Conservation (phyloP, 2,329 filamentous ascomycete genomes). For the Aspergillus terreus region DNA sequence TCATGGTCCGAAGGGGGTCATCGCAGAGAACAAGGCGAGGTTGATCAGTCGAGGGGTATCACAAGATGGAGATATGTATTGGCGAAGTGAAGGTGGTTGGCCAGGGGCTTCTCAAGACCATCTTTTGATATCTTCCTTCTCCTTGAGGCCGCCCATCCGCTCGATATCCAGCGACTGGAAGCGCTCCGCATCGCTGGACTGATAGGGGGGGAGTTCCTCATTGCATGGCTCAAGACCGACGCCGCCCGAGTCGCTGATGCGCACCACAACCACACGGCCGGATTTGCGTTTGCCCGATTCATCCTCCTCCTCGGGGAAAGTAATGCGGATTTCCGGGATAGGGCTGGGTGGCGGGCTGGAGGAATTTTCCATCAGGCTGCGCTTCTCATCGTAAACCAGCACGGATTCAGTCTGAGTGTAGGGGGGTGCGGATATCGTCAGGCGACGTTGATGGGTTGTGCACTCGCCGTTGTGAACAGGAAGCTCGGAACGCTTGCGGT, state of each 20-base stretch:
- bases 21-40: slow-evolving; percentile 18
- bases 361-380: slow-evolving; percentile 72
- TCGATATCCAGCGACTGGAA: slow-evolving; percentile 96
- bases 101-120: slow-evolving; percentile 28
- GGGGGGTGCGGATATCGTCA: slow-evolving; percentile 52
- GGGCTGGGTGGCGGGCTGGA: slow-evolving; percentile 71
- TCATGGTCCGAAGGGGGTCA: slow-evolving; percentile 29
- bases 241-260: slow-evolving; percentile 78
- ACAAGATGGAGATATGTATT: slow-evolving; percentile 6
- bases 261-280: slow-evolving; percentile 85
- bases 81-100: neutral
- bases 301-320: slow-evolving; percentile 93
- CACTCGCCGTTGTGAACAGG: slow-evolving; percentile 65
- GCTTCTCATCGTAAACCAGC: slow-evolving; percentile 75
- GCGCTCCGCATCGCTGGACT: slow-evolving; percentile 71
- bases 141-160: slow-evolving; percentile 87
- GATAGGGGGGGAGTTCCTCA: slow-evolving; percentile 82
- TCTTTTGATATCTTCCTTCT: slow-evolving; percentile 61
- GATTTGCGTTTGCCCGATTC: slow-evolving; percentile 70
- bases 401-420: slow-evolving; percentile 64
- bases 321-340: slow-evolving; percentile 97
- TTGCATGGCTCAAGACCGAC: slow-evolving; percentile 83
- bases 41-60: slow-evolving; percentile 13
- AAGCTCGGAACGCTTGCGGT: slow-evolving; percentile 48
- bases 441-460: slow-evolving; percentile 50